Evolutionary conservation across 2,329 filamentous ascomycete genomes (phyloP).

Genomic region (Colletotrichum zoysiae): DNA sequence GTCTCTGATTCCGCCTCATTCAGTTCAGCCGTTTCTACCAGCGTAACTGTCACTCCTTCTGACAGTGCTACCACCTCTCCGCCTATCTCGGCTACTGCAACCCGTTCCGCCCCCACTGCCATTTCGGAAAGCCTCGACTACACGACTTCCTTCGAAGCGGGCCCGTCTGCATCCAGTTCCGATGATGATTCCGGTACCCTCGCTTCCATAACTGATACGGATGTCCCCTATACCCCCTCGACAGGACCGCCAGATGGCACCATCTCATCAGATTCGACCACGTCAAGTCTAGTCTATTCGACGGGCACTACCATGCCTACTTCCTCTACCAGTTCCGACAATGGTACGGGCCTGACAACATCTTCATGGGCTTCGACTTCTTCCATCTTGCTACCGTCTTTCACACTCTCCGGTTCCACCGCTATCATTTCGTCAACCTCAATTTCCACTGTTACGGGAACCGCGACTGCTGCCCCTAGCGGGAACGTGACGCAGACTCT

Average conservation of each 20-base stretch:
- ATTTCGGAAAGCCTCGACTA: background rate
- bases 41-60: background rate
- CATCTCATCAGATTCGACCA: background rate
- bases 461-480: background rate
- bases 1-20: background rate
- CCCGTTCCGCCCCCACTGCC: background rate
- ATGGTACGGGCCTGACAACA: background rate
- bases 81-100: background rate
- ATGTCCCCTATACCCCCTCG: background rate
- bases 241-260: background rate
- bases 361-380: background rate
- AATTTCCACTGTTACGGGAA: background rate
- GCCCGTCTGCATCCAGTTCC: background rate
- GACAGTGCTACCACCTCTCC: background rate
- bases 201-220: constrained; percentile 17
- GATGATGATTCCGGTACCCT: constrained; percentile 23
- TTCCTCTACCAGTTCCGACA: background rate
- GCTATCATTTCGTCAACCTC: background rate
- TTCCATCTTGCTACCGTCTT: constrained; percentile 9
- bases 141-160: background rate
- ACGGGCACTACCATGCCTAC: background rate
- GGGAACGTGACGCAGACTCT: background rate
- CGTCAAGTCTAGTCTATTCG: background rate
- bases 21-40: background rate
- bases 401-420: constrained; percentile 16